Evolutionary conservation across 176 grass and related monocot species (phyloP).

Genomic region (Melocanna baccifera): DNA sequence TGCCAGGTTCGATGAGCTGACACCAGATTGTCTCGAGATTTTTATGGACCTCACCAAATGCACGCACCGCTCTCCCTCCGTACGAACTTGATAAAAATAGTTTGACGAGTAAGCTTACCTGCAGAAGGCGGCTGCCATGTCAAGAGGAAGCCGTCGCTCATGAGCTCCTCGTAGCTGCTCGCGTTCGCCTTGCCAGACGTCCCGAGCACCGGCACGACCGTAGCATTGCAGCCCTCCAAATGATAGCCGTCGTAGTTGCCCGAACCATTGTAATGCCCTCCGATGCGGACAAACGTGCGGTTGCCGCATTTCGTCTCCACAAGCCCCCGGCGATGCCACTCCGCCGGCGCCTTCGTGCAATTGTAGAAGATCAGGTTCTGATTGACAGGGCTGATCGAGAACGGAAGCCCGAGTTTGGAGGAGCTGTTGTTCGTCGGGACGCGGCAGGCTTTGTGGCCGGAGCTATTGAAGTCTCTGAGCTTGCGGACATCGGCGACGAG

Average conservation of each 20-base stretch:
- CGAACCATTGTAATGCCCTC: fast-evolving
- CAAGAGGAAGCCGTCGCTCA: neutral
- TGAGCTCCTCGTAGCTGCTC: neutral
- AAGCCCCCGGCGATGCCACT: neutral
- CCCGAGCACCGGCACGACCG: neutral
- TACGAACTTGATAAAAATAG: neutral
- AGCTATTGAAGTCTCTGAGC: fast-evolving
- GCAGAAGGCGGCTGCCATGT: neutral
- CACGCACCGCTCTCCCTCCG: neutral
- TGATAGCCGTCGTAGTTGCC: neutral
- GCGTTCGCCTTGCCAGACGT: neutral
- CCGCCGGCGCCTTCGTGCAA: neutral
- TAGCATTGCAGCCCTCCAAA: neutral
- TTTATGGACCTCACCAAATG: neutral
- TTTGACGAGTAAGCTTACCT: neutral
- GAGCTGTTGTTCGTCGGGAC: neutral
- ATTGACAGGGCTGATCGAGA: neutral
- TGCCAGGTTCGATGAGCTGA: neutral
- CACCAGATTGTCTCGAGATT: neutral
- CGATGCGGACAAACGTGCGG: neutral
- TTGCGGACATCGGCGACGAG: conserved; percentile 14
- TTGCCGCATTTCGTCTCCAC: neutral
- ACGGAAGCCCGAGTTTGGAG: neutral
- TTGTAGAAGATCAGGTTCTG: conserved; percentile 37
- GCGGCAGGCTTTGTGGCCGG: fast-evolving